Conservation (phyloP, 2,329 filamentous ascomycete species). For the Claviceps paspali region DNA sequence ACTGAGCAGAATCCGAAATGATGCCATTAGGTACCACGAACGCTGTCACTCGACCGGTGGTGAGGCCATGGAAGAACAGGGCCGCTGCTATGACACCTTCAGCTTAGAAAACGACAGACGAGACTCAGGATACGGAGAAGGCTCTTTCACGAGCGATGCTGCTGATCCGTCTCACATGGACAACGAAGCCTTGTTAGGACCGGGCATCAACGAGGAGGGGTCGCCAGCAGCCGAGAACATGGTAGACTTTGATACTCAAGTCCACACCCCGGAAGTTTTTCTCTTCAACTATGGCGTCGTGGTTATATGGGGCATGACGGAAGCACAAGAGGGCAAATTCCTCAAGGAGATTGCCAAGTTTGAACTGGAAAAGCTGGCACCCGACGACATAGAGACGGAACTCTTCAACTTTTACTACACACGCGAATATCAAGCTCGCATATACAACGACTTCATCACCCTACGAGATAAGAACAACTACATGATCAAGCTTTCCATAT, state of each 20-base stretch:
- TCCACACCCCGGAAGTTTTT: conserved; percentile 90
- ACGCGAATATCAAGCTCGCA: conserved; percentile 88
- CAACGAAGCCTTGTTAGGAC: conserved; percentile 20
- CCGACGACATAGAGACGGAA: conserved; percentile 85
- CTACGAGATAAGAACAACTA: conserved; percentile 88
- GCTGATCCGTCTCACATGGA: conserved; percentile 12
- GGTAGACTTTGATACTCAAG: conserved; percentile 68
- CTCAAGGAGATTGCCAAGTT: conserved; percentile 91
- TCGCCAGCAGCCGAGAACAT: conserved; percentile 28
- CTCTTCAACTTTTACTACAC: conserved; percentile 99
- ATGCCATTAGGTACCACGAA: conserved; percentile 36
- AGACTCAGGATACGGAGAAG: conserved; percentile 17
- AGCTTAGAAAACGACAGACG: conserved; percentile 34
- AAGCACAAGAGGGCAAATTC: conserved; percentile 78
- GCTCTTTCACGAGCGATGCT: conserved; percentile 13
- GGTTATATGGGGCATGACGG: conserved; percentile 95
- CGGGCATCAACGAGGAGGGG: conserved; percentile 20
- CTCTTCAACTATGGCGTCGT: conserved; percentile 96
- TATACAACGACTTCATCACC: conserved; percentile 99
- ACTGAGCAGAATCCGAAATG: conserved; percentile 11
- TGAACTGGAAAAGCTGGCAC: conserved; percentile 74
- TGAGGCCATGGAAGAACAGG: conserved; percentile 27
- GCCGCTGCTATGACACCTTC: conserved; percentile 38
- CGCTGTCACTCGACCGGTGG: conserved; percentile 65
- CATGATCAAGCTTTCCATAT: conserved; percentile 96